phyloP scores from a whole-genome alignment of 768 basidiomycete genomes.

The Suillus ampliporus region DNA sequence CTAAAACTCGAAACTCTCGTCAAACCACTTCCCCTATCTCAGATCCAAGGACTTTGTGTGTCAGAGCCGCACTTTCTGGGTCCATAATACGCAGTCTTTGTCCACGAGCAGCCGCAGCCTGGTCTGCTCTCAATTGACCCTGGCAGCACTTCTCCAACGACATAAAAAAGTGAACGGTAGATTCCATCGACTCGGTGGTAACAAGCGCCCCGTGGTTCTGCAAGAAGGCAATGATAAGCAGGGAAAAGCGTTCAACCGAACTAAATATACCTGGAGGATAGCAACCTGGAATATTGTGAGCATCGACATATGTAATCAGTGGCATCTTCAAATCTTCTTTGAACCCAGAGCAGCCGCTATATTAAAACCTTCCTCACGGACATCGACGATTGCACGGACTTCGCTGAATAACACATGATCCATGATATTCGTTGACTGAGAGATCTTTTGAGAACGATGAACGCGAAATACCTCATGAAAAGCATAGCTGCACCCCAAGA shows the following conservation, averaged over 20 bases:
- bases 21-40: constrained; percentile 44
- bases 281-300: constrained; percentile 19
- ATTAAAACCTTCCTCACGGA: too few relatives aligned
- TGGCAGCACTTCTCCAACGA: constrained; percentile 36
- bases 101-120: constrained; percentile 31
- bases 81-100: constrained; percentile 5
- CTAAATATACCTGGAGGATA: constrained; percentile 24
- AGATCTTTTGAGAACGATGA: too few relatives aligned
- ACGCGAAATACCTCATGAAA: too few relatives aligned
- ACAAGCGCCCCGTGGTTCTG: constrained; percentile 37
- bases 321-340: too few relatives aligned
- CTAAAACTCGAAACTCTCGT: constrained; percentile 43
- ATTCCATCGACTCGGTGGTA: constrained; percentile 28
- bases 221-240: background rate
- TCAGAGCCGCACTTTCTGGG: constrained; percentile 33
- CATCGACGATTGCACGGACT: too few relatives aligned
- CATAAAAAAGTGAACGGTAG: constrained; percentile 30
- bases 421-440: too few relatives aligned
- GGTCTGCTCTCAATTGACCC: constrained; percentile 35
- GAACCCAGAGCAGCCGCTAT: too few relatives aligned
- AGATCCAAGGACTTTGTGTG: constrained; percentile 31
- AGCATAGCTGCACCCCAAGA: too few relatives aligned
- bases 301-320: background rate
- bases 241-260: background rate
- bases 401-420: too few relatives aligned